These are phyloP conservation scores for Solanum chacoense DNA, from an alignment of 305 asterid species.

Conservation along the genomic window DNA sequence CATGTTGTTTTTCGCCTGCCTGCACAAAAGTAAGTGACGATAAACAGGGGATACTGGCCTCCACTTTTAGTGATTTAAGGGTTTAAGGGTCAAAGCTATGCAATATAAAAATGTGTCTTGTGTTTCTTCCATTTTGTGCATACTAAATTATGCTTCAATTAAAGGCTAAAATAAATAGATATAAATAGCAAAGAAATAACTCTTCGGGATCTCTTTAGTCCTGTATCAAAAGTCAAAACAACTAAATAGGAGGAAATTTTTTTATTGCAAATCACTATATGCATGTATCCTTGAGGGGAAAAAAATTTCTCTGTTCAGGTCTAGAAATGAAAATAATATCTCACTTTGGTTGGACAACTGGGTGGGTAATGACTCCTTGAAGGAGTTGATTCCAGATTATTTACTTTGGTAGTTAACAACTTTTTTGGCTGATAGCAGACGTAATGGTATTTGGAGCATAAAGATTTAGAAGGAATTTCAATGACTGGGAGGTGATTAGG, in stretches of 20 bases:
- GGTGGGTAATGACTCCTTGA: neutral
- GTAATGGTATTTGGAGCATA: neutral
- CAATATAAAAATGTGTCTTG: neutral
- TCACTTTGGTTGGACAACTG: neutral
- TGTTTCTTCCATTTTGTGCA: neutral
- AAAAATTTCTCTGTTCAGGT: neutral
- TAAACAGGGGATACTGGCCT: neutral
- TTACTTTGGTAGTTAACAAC: neutral
- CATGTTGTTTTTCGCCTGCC: constrained; percentile 26
- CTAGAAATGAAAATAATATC: neutral
- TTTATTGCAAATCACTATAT: neutral
- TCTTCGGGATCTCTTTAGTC: neutral
- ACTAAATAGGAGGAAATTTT: neutral
- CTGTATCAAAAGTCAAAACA: neutral
- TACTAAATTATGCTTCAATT: neutral
- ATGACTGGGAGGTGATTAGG: neutral
- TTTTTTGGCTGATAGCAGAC: neutral
- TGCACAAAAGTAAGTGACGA: neutral
- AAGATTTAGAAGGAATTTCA: neutral
- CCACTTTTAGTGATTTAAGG: neutral
- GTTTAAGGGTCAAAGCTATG: neutral
- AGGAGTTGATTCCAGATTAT: neutral
- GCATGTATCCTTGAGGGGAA: neutral
- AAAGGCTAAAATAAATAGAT: neutral
- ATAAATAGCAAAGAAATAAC: neutral